A percentile compares a stretch with the other conserved stretches of the same genome.
phyloP scores from a whole-genome alignment of 805 yeast genomes.

The Blastobotrys attinorum region DNA sequence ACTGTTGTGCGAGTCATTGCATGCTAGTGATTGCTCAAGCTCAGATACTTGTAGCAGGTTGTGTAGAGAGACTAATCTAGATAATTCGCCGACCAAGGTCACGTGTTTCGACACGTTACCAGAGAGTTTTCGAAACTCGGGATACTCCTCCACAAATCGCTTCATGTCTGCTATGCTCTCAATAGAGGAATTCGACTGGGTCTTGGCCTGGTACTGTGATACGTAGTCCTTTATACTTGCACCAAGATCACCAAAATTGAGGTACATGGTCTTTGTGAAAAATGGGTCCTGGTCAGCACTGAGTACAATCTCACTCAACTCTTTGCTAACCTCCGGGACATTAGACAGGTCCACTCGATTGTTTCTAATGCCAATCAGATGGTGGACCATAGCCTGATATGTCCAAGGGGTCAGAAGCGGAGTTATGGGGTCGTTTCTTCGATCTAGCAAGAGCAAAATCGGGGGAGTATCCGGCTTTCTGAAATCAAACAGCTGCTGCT shows the following conservation, averaged over 20 bases:
- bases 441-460: conserved; percentile 63
- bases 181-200: conserved; percentile 65
- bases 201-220: conserved; percentile 67
- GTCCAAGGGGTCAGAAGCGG: conserved; percentile 96
- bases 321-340: conserved; percentile 49
- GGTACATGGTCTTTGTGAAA: conserved; percentile 70
- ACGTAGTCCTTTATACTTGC: conserved; percentile 79
- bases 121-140: conserved; percentile 84
- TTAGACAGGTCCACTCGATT: conserved; percentile 65
- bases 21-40: conserved; percentile 76
- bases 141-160: conserved; percentile 82
- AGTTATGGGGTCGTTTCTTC: conserved; percentile 87
- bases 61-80: conserved; percentile 51
- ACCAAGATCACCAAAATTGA: conserved; percentile 92
- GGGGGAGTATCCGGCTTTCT: conserved; percentile 61
- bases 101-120: conserved; percentile 89
- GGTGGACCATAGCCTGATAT: conserved; percentile 95
- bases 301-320: conserved; percentile 52
- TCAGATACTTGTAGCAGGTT: conserved; percentile 83
- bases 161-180: conserved; percentile 85
- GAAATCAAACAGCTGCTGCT: conserved; percentile 57
- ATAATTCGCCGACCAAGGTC: conserved; percentile 80
- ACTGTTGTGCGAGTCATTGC: conserved; percentile 48
- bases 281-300: conserved; percentile 68
- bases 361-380: conserved; percentile 71